These are phyloP conservation scores for sunflower (Helianthus annuus) DNA, from an alignment of 129 eudicot species.

Conservation along the genomic window HanXRQr2.0-SUNRISE NC_035447.2:171796997-171797496, in stretches of 20 bases:
- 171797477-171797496: slow-evolving; percentile 74
- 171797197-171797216: slow-evolving; percentile 49
- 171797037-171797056: slow-evolving; percentile 56
- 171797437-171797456: slow-evolving; percentile 60
- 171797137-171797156: slow-evolving; percentile 39
- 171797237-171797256: slow-evolving; percentile 56
- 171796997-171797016: slow-evolving; percentile 71
- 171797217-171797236: slow-evolving; percentile 38
- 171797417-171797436: slow-evolving; percentile 67
- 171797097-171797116: slow-evolving; percentile 31
- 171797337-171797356: slow-evolving; percentile 73
- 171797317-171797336: slow-evolving; percentile 37
- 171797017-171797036: slow-evolving; percentile 70
- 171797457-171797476: slow-evolving; percentile 67
- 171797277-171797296: slow-evolving; percentile 42
- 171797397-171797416: slow-evolving; percentile 56
- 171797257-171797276: slow-evolving; percentile 36
- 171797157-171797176: slow-evolving; percentile 11
- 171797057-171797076: slow-evolving; percentile 36
- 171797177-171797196: slow-evolving; percentile 71
- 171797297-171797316: slow-evolving; percentile 35
- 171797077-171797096: slow-evolving; percentile 17
- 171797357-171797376: slow-evolving; percentile 84
- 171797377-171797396: slow-evolving; percentile 52
- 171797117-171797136: slow-evolving; percentile 70